phyloP scores from a whole-genome alignment of 192 early-diverging fungal genomes.

The Spinellus fusiger region DNA sequence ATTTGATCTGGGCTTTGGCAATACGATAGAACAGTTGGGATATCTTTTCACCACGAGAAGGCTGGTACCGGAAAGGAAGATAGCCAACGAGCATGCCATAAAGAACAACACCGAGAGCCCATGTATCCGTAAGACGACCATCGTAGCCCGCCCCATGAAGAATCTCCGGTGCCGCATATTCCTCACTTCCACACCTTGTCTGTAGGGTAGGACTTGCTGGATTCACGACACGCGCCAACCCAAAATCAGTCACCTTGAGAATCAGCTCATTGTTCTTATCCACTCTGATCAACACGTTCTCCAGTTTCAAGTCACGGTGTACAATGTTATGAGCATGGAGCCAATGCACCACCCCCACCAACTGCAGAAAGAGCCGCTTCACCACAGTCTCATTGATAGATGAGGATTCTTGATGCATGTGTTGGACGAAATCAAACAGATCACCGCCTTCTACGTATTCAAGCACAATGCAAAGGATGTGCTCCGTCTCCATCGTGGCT shows the following conservation, averaged over 20 bases:
- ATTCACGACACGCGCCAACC: slow-evolving; percentile 49
- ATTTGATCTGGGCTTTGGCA: slow-evolving; percentile 45
- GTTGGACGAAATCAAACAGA: slow-evolving; percentile 63
- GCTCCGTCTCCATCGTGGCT: slow-evolving; percentile 56
- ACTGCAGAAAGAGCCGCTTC: slow-evolving; percentile 50
- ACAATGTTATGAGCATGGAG: slow-evolving; percentile 60
- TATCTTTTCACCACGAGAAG: slow-evolving; percentile 39
- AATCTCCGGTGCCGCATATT: slow-evolving; percentile 74
- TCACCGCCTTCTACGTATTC: slow-evolving; percentile 71
- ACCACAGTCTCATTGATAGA: slow-evolving; percentile 39
- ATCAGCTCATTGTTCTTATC: slow-evolving; percentile 13
- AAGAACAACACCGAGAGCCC: slow-evolving; percentile 75
- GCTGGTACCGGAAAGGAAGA: slow-evolving; percentile 71
- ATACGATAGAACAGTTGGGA: slow-evolving; percentile 57
- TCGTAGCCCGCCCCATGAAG: slow-evolving; percentile 56
- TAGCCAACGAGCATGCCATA: slow-evolving; percentile 69
- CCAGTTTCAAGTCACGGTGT: slow-evolving; percentile 60
- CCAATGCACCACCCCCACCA: slow-evolving; percentile 51
- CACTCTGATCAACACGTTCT: slow-evolving; percentile 43
- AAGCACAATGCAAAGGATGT: slow-evolving; percentile 59
- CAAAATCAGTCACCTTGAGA: slow-evolving; percentile 66
- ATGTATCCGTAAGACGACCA: slow-evolving; percentile 67
- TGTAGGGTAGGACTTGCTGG: slow-evolving; percentile 34
- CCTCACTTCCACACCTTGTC: slow-evolving; percentile 66
- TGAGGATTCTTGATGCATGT: slow-evolving; percentile 23